Conservation (phyloP, 208 protist species). For the Crithidia expoeki region DNA sequence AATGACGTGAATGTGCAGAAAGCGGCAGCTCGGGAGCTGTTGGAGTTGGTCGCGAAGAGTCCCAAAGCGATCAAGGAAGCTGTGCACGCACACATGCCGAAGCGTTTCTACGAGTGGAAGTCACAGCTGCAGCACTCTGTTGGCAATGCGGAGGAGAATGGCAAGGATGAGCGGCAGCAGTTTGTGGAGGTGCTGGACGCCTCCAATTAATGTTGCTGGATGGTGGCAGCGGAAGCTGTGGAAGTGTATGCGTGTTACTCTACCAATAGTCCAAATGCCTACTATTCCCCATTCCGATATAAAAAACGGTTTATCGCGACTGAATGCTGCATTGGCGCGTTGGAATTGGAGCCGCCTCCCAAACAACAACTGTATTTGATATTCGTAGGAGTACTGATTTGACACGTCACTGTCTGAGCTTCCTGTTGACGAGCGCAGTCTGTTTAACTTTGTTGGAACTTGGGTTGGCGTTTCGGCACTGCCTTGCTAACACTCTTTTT, state of each 20-base stretch:
- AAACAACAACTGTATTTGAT: no score
- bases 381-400: no score
- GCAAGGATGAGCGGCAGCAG: constrained; percentile 21
- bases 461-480: no score
- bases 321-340: no score
- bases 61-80: constrained; percentile 30
- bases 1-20: constrained; percentile 45
- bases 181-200: constrained; percentile 15
- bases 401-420: no score
- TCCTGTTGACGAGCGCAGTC: no score
- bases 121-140: constrained; percentile 25
- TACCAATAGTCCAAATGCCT: no score
- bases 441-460: no score
- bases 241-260: no score
- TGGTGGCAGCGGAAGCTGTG: background rate
- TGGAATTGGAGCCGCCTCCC: no score
- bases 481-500: no score
- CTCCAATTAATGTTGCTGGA: constrained; percentile 1
- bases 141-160: constrained; percentile 8
- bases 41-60: constrained; percentile 36
- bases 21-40: constrained; percentile 43
- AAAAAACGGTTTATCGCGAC: no score
- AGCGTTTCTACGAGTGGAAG: constrained; percentile 42
- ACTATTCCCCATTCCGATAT: background rate
- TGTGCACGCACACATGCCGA: constrained; percentile 38